Percentiles rank a stretch among this genome's conserved stretches.
phyloP scores from a whole-genome alignment of 176 grass and related monocot genomes.

The Carex kokanica region DNA sequence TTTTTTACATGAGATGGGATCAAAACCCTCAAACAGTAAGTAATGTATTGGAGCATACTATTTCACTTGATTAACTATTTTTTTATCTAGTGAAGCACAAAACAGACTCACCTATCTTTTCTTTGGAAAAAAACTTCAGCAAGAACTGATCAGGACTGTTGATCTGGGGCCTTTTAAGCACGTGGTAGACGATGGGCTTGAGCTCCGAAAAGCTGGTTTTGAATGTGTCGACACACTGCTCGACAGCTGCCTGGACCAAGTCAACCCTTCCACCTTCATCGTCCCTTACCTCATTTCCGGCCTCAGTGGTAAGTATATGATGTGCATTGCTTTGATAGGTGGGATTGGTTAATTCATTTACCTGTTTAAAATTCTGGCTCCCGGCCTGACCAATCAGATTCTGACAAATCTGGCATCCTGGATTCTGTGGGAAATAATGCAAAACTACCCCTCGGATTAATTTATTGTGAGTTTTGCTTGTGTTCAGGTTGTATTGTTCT shows the following conservation, averaged over 20 bases:
- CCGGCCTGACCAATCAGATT: background rate
- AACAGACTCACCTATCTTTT: slow-evolving; percentile 12
- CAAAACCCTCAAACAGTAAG: background rate
- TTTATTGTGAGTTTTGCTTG: background rate
- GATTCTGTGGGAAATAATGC: background rate
- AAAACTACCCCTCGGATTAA: background rate
- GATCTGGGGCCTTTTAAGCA: slow-evolving; percentile 95
- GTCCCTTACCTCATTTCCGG: slow-evolving; percentile 82
- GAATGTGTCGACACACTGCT: slow-evolving; percentile 88
- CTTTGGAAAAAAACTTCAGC: slow-evolving; percentile 34
- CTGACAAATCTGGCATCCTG: background rate
- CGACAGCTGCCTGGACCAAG: slow-evolving; percentile 93
- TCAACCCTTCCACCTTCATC: slow-evolving; percentile 82
- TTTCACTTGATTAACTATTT: background rate
- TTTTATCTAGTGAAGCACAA: background rate
- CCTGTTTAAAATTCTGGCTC: background rate
- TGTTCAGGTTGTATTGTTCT: background rate
- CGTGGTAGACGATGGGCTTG: slow-evolving; percentile 84
- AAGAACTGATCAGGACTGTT: slow-evolving; percentile 86
- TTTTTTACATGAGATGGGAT: background rate
- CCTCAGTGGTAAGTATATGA: slow-evolving; percentile 56
- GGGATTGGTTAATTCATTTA: background rate
- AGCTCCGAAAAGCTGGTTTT: slow-evolving; percentile 90
- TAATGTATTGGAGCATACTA: background rate
- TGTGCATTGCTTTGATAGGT: background rate